These are phyloP conservation scores for Vigna radiata DNA, from an alignment of 306 rosid genomes.

Conservation along the genomic window DNA sequence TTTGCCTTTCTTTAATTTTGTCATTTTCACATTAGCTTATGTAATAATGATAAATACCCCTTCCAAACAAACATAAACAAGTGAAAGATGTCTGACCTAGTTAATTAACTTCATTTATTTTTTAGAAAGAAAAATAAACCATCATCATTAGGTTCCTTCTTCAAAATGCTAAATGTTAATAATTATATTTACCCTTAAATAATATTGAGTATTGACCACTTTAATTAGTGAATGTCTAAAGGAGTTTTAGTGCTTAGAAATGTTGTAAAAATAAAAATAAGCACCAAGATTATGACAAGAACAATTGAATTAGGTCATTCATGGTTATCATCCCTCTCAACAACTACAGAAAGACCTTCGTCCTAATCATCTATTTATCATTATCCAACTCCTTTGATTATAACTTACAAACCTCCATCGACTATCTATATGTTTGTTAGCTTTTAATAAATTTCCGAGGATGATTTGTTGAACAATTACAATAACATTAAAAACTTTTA, in stretches of 20 bases:
- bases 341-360: background rate
- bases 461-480: background rate
- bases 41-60: conserved; percentile 36
- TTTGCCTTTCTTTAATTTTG: conserved; percentile 39
- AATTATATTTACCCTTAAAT: background rate
- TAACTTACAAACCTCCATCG: conserved; percentile 26
- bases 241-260: background rate
- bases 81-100: background rate
- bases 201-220: conserved; percentile 8
- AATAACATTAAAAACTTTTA: background rate
- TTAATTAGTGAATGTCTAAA: conserved; percentile 6
- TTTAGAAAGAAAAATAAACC: background rate
- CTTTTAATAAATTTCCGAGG: background rate
- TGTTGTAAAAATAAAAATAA: background rate
- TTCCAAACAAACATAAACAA: conserved; percentile 16
- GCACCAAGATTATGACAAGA: background rate
- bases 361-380: background rate
- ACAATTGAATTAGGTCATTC: conserved; percentile 15
- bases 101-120: background rate
- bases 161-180: background rate
- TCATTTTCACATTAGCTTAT: conserved; percentile 39
- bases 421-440: background rate
- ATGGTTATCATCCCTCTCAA: conserved; percentile 5
- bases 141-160: conserved; percentile 26
- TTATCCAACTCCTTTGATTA: conserved; percentile 21